Conservation (phyloP, 139 green algal genomes). For the Haematococcus sp. region DNA sequence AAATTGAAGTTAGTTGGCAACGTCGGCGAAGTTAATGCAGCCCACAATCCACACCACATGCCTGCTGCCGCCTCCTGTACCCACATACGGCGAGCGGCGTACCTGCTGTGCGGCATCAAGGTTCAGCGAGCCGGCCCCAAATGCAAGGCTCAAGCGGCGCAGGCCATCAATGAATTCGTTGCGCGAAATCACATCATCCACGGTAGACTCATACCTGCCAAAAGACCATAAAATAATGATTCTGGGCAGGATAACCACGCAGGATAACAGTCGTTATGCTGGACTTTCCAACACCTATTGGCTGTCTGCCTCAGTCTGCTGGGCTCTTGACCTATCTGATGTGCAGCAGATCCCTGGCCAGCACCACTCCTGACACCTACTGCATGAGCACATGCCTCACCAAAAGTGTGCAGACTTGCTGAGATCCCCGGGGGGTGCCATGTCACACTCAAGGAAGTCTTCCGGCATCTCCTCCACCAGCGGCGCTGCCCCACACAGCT, state of each 20-base stretch:
- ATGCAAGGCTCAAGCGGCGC: conserved; percentile 9
- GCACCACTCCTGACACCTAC: not conserved
- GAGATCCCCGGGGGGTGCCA: not conserved
- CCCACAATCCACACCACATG: too few species aligned
- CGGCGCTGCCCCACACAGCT: conserved; percentile 30
- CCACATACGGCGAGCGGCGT: too few species aligned
- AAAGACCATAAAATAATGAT: too few species aligned
- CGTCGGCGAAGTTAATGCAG: too few species aligned
- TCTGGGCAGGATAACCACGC: too few species aligned
- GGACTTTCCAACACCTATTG: too few species aligned
- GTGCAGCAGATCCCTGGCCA: too few species aligned
- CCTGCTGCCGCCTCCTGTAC: too few species aligned
- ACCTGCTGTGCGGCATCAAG: conserved; percentile 3
- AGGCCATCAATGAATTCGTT: conserved; percentile 32
- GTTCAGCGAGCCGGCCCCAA: conserved; percentile 6
- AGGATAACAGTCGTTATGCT: too few species aligned
- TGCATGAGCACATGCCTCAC: not conserved
- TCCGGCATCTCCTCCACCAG: conserved; percentile 28
- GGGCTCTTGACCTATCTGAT: too few species aligned
- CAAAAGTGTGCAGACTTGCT: not conserved
- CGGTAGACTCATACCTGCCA: conserved; percentile 24
- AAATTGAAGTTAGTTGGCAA: too few species aligned
- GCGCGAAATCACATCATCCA: conserved; percentile 29
- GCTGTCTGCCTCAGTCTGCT: too few species aligned
- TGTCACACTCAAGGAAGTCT: conserved; percentile 24